phyloP scores from a whole-genome alignment of 129 eudicot genomes.

The Tagetes erecta region DNA sequence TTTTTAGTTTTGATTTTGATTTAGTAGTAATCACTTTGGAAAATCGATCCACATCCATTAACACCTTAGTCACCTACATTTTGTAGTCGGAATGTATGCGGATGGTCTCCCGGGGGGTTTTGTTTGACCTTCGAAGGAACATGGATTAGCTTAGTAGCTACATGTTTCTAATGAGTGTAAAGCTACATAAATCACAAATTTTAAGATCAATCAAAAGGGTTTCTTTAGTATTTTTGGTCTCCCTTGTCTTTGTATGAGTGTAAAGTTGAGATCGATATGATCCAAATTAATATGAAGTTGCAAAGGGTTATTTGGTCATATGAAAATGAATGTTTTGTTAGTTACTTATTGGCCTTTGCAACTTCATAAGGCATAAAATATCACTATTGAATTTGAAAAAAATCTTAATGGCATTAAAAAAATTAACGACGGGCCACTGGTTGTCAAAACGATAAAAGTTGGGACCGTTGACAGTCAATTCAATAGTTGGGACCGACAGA shows the following conservation, averaged over 20 bases:
- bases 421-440: no score
- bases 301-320: constrained; percentile 6
- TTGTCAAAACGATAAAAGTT: no score
- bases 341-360: constrained; percentile 5
- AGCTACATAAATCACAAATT: not conserved
- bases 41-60: not conserved
- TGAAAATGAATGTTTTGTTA: not conserved
- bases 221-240: constrained; percentile 10
- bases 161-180: not conserved
- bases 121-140: constrained; percentile 13
- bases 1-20: not conserved
- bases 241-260: constrained; percentile 6
- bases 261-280: not conserved
- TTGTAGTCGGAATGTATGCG: not conserved
- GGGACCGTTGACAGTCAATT: no score
- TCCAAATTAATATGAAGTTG: not conserved
- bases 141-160: constrained; percentile 2
- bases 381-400: no score
- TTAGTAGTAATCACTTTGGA: not conserved
- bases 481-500: no score
- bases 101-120: not conserved
- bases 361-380: no score
- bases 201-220: not conserved
- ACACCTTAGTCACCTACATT: constrained; percentile 4
- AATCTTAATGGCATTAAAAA: no score